Evolutionary conservation across 1,139 yeast genomes (phyloP), one percentile per base, ranked within the genome.

Genomic region (Groenewaldozyma auringiensis): DNA sequence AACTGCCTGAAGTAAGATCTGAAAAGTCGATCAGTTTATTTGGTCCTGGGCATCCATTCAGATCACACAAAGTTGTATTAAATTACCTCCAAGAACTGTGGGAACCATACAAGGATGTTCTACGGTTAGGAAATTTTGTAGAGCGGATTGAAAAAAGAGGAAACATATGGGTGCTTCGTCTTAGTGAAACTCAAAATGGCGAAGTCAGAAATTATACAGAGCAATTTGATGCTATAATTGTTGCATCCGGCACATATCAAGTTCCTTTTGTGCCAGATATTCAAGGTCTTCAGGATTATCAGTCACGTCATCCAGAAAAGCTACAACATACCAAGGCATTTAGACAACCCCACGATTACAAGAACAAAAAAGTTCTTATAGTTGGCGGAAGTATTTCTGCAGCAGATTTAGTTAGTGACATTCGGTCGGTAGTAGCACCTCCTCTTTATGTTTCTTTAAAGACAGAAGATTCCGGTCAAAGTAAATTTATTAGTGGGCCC

Each of bases 291-390:
- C 63, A 68, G 3, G 74, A 70, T 40, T 81, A 78, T 74, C 62
- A 63, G 47, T 58, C 53, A 6, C 59, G 63, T 27, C 68, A 63
- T 49, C 80, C 83, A 1, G 71, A 67, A 2, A 59, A 70, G 4
- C 65, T 82, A 1, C 59, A 69, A 20, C 94, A 84, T 62, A 71
- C 88, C 16, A 79, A 78, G 56, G 65, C 73, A 25, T 85, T 75
- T 61, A 70, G 81, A 49, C 68, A 67, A 14, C 70, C 71, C 3
- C 70, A 66, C 33, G 35, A 46, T 16, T 79, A 66, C 52, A 52
- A 48, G 20, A 59, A 63, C 46, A 65, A 72, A 49, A 69, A 62
- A 25, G 74, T 79, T 20, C 61, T 81, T 33, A 73, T 81, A 11
- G 71, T 81, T 3, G 87, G 54, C 8, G 51, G 50, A 13, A 40